Base-by-base conservation (phyloP, 768 basidiomycete genomes). In the Lactarius evosmus region DNA sequence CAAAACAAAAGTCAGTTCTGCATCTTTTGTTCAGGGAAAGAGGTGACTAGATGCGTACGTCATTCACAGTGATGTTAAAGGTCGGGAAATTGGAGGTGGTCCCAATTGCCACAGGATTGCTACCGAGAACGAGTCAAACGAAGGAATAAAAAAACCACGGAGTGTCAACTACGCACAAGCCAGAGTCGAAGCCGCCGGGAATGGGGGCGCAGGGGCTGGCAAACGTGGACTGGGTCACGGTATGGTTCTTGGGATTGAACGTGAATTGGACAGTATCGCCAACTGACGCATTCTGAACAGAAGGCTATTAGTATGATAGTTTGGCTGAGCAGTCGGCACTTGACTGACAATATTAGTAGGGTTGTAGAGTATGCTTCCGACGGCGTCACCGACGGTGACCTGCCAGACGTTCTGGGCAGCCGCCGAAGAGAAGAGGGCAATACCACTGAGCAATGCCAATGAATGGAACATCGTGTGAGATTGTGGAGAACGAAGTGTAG, bases 171-270 rank as follows among this genome's bases (percentile, higher is more conserved):
- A 69, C 71, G 52, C 57, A 74, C 73, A 75, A 76, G 33, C 69
- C 71, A 62, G 71, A 64, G 63, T 74, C 69, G 50, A 74, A 70
- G 11, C 74, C 75, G 41, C 59, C 64, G 1, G 40, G 29, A 2
- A 63, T 17, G 3, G 33, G 52, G n/a, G 61, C n/a, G 65, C 75
- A 75, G 8, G 75, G 75, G 9, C 51, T 22, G 5, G 36, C 56
- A 62, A 75, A 75, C 6, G 69, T 62, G 2, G 72, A 71, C 60
- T 75, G 72, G 19, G 71, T 72, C 12, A 72, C 73, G 6, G 66
- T 68, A 66, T 75, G 74, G 60, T 73, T 74, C 56, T 73, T 74
- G 56, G 63, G 60, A 19, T 67, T 36, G 71, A 72, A 75, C 2
- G 25, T 41, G 65, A 73, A 75, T 9, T 22, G 14, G 62, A 75